These are phyloP conservation scores for Saccharomycopsis selenospora DNA, from an alignment of 805 yeast genomes.

Conservation along the genomic window DNA sequence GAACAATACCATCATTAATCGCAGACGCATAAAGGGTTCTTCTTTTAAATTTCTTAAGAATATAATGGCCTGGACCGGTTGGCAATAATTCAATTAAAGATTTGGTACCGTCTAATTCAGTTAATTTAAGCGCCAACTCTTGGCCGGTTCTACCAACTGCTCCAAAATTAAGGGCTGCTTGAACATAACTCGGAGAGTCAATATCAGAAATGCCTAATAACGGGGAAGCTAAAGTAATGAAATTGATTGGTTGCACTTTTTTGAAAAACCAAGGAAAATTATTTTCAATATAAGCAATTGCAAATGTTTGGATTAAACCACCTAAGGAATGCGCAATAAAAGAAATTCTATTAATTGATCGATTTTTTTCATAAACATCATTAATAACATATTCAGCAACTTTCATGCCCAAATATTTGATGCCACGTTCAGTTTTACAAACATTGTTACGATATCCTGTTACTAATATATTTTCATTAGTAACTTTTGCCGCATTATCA, in stretches of 20 bases:
- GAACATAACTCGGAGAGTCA: constrained; percentile 73
- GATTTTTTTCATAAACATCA: constrained; percentile 40
- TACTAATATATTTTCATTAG: constrained; percentile 48
- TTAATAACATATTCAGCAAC: constrained; percentile 58
- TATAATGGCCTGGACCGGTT: constrained; percentile 56
- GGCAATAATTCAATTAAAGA: constrained; percentile 61
- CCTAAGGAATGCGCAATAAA: constrained; percentile 78
- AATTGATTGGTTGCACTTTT: constrained; percentile 54
- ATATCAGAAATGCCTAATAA: constrained; percentile 60
- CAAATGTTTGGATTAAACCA: constrained; percentile 70
- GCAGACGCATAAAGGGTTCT: constrained; percentile 74
- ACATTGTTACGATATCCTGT: constrained; percentile 65
- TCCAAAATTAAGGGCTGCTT: constrained; percentile 62
- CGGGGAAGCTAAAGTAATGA: constrained; percentile 69
- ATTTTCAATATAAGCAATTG: constrained; percentile 60
- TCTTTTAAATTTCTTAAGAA: constrained; percentile 48
- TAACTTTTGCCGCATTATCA: constrained; percentile 27
- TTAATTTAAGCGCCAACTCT: constrained; percentile 54
- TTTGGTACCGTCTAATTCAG: constrained; percentile 31
- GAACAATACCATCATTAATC: constrained; percentile 75
- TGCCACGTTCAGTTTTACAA: constrained; percentile 74
- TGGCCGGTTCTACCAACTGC: constrained; percentile 77
- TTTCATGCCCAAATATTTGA: constrained; percentile 63
- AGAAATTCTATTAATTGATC: constrained; percentile 47
- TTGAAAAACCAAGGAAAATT: constrained; percentile 67